Percentiles rank a stretch among this genome's conserved stretches.
These are phyloP conservation scores for Cydonia oblonga DNA, from an alignment of 331 rosid genomes.

Conservation along the genomic window DNA sequence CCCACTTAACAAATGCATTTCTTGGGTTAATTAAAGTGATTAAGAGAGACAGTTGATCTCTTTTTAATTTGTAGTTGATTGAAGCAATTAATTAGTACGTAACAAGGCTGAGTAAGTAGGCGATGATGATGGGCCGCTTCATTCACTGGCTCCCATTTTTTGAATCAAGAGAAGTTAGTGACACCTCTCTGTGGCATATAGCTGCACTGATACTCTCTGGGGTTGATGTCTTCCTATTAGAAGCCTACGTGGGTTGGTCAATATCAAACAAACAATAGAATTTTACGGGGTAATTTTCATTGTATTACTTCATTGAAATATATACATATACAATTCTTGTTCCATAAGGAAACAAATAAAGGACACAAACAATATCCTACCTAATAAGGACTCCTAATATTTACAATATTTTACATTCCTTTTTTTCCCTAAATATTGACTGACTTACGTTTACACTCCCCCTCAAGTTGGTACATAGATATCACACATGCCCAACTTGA, in stretches of 20 bases:
- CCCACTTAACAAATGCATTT: background rate
- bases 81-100: background rate
- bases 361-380: too few species aligned
- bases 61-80: background rate
- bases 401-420: too few species aligned
- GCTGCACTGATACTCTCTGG: conserved; percentile 10
- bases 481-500: too few species aligned
- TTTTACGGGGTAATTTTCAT: too few species aligned
- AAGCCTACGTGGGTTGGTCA: background rate
- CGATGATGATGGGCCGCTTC: background rate
- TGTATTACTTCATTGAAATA: too few species aligned
- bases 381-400: too few species aligned
- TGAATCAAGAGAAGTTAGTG: too few species aligned
- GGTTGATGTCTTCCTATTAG: background rate
- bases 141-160: background rate
- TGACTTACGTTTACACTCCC: too few species aligned
- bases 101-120: background rate
- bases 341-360: too few species aligned
- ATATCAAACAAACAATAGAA: background rate
- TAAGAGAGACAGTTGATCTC: background rate
- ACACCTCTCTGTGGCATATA: conserved; percentile 16
- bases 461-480: too few species aligned
- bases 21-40: background rate
- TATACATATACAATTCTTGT: too few species aligned
- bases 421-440: too few species aligned